These are phyloP conservation scores for Eucalyptus dawsonii DNA, from an alignment of 345 rosid genomes.

Conservation along the genomic window DNA sequence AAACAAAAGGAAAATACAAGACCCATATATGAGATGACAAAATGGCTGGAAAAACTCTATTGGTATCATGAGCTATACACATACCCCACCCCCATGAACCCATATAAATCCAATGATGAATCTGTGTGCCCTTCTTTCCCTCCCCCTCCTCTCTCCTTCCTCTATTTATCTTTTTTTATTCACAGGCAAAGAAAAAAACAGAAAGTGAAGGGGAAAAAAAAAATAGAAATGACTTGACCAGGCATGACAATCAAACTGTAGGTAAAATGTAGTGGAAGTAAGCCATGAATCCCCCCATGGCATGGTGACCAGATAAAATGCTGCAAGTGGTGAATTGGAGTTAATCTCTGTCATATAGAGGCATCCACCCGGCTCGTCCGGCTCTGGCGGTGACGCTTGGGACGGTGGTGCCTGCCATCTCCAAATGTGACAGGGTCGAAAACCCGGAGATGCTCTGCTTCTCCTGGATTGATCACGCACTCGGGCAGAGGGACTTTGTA, in stretches of 20 bases:
- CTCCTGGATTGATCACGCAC: constrained; percentile 48
- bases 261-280: not conserved
- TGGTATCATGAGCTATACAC: constrained; percentile 21
- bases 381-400: constrained; percentile 35
- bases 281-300: not conserved
- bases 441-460: constrained; percentile 43
- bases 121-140: constrained; percentile 2
- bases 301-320: not conserved
- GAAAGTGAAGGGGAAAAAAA: not conserved
- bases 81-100: constrained; percentile 3
- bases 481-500: constrained; percentile 60
- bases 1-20: not conserved
- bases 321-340: not conserved
- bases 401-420: constrained; percentile 24
- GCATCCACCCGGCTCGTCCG: not conserved
- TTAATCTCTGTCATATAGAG: not conserved
- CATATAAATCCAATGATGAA: not conserved
- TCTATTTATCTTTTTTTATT: constrained; percentile 7
- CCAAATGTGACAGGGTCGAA: constrained; percentile 88
- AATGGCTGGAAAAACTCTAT: not conserved
- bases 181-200: constrained; percentile 8
- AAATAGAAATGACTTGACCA: not conserved
- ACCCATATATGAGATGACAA: constrained; percentile 6
- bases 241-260: not conserved
- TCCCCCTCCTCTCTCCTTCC: not conserved